Conservation (phyloP, 2,329 filamentous ascomycete genomes). For the Didymella sp. region DNA sequence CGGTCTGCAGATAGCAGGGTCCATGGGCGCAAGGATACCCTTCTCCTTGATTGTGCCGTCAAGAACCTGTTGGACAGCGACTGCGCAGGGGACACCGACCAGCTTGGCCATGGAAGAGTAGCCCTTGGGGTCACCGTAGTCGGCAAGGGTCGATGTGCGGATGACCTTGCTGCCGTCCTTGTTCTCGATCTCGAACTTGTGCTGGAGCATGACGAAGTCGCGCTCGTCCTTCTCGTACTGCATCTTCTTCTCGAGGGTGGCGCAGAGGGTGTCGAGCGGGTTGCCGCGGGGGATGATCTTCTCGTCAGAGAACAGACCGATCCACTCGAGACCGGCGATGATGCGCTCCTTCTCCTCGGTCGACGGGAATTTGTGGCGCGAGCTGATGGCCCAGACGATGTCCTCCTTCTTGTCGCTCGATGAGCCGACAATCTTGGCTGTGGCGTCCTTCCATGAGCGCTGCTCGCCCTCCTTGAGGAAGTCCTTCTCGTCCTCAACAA, state of each 20-base stretch:
- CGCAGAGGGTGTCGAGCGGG: conserved; percentile 89
- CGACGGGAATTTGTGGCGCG: conserved; percentile 75
- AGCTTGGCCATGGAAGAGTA: conserved; percentile 86
- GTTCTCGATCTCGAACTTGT: conserved; percentile 84
- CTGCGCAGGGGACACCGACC: conserved; percentile 76
- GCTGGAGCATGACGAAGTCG: conserved; percentile 80
- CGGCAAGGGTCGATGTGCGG: conserved; percentile 78
- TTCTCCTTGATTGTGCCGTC: conserved; percentile 75
- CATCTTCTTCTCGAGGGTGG: conserved; percentile 90
- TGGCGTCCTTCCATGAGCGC: conserved; percentile 84
- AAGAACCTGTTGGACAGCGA: conserved; percentile 79
- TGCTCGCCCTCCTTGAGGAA: conserved; percentile 66
- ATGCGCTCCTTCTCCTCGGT: conserved; percentile 74
- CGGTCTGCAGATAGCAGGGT: conserved; percentile 71
- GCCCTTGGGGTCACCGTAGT: conserved; percentile 80
- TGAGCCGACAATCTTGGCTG: conserved; percentile 76
- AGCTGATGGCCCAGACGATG: conserved; percentile 73
- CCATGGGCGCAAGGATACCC: conserved; percentile 80
- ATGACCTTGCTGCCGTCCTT: conserved; percentile 80
- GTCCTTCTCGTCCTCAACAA: conserved; percentile 71
- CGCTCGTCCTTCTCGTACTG: conserved; percentile 82
- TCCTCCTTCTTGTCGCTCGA: conserved; percentile 70
- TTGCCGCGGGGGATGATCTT: conserved; percentile 76
- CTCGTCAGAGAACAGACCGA: conserved; percentile 70
- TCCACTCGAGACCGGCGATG: conserved; percentile 75